Conservation (phyloP, 2,329 filamentous ascomycete species). For the Colletotrichum tropicale region DNA sequence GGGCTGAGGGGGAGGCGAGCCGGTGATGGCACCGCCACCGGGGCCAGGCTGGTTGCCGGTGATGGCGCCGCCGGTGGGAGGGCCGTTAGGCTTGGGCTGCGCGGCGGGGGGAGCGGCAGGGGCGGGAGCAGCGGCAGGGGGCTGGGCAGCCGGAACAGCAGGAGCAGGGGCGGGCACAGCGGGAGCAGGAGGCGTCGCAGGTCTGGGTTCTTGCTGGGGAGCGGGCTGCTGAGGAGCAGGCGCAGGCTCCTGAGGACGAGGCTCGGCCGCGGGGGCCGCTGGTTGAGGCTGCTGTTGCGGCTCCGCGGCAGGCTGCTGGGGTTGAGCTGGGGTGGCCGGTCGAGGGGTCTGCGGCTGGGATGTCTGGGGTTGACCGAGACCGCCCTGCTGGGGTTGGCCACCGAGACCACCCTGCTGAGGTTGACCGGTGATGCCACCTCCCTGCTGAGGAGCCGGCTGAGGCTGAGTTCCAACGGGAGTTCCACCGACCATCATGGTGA, state of each 20-base stretch:
- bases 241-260: not conserved
- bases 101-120: not conserved
- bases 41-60: conserved; percentile 5
- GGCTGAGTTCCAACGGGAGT: conserved; percentile 10
- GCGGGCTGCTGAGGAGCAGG: not conserved
- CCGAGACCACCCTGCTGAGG: not conserved
- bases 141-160: not conserved
- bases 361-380: not conserved
- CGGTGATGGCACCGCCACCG: not conserved
- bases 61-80: conserved; percentile 4
- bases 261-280: not conserved
- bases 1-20: not conserved
- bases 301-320: not conserved
- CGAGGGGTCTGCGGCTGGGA: not conserved
- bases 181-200: not conserved
- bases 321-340: not conserved
- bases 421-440: not conserved
- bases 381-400: not conserved
- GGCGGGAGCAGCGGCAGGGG: not conserved
- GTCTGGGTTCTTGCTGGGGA: not conserved
- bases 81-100: not conserved
- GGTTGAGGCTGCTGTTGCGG: not conserved
- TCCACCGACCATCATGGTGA: conserved; percentile 23
- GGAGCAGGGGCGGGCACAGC: not conserved
- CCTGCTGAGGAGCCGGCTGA: conserved; percentile 6